Conservation (phyloP, 306 rosid species). For the Canavalia gladiata region DNA sequence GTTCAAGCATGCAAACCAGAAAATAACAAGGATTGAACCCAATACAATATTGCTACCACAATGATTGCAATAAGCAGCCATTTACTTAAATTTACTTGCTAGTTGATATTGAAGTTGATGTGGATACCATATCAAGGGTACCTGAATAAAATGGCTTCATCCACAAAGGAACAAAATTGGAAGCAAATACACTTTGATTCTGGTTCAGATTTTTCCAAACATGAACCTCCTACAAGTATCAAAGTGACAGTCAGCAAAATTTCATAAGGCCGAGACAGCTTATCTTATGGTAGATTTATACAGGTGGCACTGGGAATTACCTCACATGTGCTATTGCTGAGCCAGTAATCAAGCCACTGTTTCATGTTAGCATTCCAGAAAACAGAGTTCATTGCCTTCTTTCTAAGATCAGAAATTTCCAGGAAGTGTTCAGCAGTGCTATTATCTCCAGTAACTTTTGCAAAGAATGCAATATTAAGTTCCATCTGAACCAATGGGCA, state of each 20-base stretch:
- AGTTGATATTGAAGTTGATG: constrained; percentile 17
- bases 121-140: constrained; percentile 39
- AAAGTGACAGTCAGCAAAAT: constrained; percentile 44
- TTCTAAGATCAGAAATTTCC: constrained; percentile 66
- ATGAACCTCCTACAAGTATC: constrained; percentile 58
- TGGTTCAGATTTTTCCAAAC: constrained; percentile 70
- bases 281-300: constrained; percentile 20
- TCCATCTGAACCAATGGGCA: constrained; percentile 75
- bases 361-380: constrained; percentile 79
- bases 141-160: constrained; percentile 81
- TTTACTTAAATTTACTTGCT: neutral
- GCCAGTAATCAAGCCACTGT: constrained; percentile 96
- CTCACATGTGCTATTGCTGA: constrained; percentile 53
- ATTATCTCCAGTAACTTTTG: constrained; percentile 72
- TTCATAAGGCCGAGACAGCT: constrained; percentile 25
- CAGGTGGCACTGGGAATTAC: constrained; percentile 42
- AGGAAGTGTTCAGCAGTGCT: constrained; percentile 55
- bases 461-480: constrained; percentile 75
- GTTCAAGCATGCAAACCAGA: constrained; percentile 17
- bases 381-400: constrained; percentile 70
- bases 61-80: constrained; percentile 5
- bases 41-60: constrained; percentile 7
- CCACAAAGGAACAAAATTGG: constrained; percentile 94
- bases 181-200: constrained; percentile 76
- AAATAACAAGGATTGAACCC: constrained; percentile 2